phyloP scores from a whole-genome alignment of 257 asterid genomes.

The Penstemon eatonii region DNA sequence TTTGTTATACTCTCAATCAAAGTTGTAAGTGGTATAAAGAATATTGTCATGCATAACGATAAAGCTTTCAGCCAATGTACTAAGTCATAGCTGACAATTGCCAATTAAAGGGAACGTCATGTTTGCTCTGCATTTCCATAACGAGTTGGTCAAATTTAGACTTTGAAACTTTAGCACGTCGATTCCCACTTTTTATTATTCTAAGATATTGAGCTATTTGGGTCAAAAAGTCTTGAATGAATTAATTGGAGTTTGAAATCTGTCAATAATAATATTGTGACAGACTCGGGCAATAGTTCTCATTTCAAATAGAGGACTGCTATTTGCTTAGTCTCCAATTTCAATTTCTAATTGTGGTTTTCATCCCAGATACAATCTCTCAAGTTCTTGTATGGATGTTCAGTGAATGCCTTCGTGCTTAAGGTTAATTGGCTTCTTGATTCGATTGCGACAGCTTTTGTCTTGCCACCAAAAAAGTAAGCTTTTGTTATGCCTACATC shows the following conservation, averaged over 20 bases:
- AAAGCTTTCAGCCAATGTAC: constrained; percentile 12
- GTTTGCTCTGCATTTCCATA: constrained; percentile 14
- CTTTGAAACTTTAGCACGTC: constrained; percentile 1
- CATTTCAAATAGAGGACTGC: constrained; percentile 17
- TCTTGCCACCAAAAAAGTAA: constrained; percentile 67
- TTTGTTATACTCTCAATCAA: neutral
- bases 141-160: constrained; percentile 3
- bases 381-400: constrained; percentile 83
- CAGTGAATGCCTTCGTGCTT: constrained; percentile 65
- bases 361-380: constrained; percentile 66
- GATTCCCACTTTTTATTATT: neutral
- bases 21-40: constrained; percentile 8
- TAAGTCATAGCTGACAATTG: neutral
- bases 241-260: constrained; percentile 4
- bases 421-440: constrained; percentile 73
- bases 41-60: constrained; percentile 8
- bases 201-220: constrained; percentile 13
- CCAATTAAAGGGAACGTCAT: neutral
- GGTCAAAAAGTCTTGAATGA: neutral
- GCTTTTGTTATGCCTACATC: constrained; percentile 31
- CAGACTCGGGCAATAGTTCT: neutral
- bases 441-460: constrained; percentile 58
- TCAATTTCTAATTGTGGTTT: constrained; percentile 29
- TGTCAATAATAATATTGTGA: constrained; percentile 6
- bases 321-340: constrained; percentile 20